These are phyloP conservation scores for Dentiscutata heterogama DNA, from an alignment of 371 early-diverging fungal genomes.

Conservation along the genomic window DNA sequence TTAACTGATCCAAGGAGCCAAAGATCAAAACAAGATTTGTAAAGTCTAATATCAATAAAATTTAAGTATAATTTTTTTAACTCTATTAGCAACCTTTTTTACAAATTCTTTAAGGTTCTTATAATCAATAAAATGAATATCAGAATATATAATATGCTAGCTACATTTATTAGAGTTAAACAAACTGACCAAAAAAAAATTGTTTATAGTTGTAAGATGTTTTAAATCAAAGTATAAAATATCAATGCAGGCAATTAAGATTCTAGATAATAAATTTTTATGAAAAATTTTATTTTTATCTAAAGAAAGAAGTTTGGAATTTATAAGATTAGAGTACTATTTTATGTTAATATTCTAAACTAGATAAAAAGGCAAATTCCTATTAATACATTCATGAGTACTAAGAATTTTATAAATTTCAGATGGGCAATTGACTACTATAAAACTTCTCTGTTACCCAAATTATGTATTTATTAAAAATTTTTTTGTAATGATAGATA, in stretches of 20 bases:
- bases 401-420: neutral
- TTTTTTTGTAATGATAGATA: neutral
- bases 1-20: slow-evolving; percentile 16
- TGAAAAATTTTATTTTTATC: too few species aligned
- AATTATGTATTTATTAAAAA: slow-evolving; percentile 10
- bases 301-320: slow-evolving; percentile 28
- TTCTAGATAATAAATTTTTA: slow-evolving; percentile 22
- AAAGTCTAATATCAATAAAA: slow-evolving; percentile 34
- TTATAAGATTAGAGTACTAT: neutral
- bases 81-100: slow-evolving; percentile 21
- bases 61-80: slow-evolving; percentile 24
- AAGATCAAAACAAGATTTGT: slow-evolving; percentile 36
- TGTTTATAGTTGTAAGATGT: slow-evolving; percentile 10
- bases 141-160: slow-evolving; percentile 32
- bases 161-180: slow-evolving; percentile 36
- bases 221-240: neutral
- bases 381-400: neutral
- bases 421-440: slow-evolving; percentile 3
- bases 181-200: slow-evolving; percentile 26
- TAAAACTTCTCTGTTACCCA: neutral
- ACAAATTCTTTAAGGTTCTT: slow-evolving; percentile 31
- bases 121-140: slow-evolving; percentile 29
- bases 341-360: slow-evolving; percentile 13
- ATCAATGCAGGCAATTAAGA: too few species aligned
- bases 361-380: neutral